Conservation (phyloP, 345 rosid genomes). For the Syzygium oleosum region DNA sequence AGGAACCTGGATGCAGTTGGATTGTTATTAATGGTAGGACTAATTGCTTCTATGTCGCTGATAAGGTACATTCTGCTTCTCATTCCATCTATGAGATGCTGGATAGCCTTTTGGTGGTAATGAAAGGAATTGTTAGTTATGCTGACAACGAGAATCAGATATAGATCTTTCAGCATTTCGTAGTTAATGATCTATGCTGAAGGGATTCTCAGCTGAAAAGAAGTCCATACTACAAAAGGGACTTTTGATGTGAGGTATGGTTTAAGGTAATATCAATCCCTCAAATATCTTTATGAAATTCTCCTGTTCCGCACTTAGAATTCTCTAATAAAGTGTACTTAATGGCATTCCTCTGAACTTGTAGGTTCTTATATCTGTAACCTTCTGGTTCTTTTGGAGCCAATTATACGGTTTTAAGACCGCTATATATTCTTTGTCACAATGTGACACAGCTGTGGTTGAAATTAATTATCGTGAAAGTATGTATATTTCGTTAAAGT, state of each 20-base stretch:
- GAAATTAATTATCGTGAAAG: background rate
- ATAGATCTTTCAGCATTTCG: background rate
- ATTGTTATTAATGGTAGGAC: constrained; percentile 34
- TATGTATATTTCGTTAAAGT: too few relatives aligned
- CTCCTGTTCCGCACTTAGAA: background rate
- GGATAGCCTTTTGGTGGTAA: constrained; percentile 25
- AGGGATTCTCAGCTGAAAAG: background rate
- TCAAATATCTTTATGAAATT: background rate
- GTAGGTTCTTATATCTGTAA: background rate
- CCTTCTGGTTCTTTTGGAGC: background rate
- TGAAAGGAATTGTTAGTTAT: constrained; percentile 28
- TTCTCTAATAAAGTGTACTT: background rate
- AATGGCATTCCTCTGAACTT: background rate
- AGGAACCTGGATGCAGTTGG: constrained; percentile 77
- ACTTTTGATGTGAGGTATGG: background rate
- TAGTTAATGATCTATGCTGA: background rate
- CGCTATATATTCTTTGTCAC: background rate
- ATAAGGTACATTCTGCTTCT: constrained; percentile 40
- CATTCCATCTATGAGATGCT: constrained; percentile 38
- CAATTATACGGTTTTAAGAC: background rate
- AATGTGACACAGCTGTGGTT: background rate
- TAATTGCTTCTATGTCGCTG: constrained; percentile 45
- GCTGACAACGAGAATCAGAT: constrained; percentile 6
- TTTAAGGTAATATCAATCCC: background rate
- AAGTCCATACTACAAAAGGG: background rate